A percentile compares a stretch with the other conserved stretches of the same genome.
Conservation (phyloP, 169 alveolate genomes). For the Condylostoma magnum region DNA sequence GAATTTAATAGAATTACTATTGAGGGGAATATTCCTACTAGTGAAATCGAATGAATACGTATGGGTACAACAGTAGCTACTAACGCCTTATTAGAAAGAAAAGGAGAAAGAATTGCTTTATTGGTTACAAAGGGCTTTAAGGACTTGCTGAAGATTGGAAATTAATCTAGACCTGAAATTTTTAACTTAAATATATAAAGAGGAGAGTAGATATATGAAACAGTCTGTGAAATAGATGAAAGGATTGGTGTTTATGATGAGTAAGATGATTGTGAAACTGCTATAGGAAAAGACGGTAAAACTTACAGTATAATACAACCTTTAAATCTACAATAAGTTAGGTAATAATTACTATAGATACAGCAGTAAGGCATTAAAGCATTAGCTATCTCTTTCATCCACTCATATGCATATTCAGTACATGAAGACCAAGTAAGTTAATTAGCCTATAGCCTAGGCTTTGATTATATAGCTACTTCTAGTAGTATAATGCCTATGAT, state of each 20-base stretch:
- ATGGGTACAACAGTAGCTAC: slow-evolving; percentile 89
- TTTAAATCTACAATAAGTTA: slow-evolving; percentile 38
- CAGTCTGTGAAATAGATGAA: slow-evolving; percentile 74
- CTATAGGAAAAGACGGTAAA: slow-evolving; percentile 40
- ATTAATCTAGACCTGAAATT: slow-evolving; percentile 76
- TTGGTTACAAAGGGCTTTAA: slow-evolving; percentile 76
- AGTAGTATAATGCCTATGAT: slow-evolving; percentile 58
- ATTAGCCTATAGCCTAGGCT: slow-evolving; percentile 62
- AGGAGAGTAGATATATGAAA: slow-evolving; percentile 51
- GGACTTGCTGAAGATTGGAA: slow-evolving; percentile 75
- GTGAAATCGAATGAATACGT: slow-evolving; percentile 53
- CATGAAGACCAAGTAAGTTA: slow-evolving; percentile 60
- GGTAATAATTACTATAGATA: slow-evolving; percentile 30
- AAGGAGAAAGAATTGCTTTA: slow-evolving; percentile 70
- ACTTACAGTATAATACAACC: slow-evolving; percentile 36
- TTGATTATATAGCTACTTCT: slow-evolving; percentile 61
- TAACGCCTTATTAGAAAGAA: slow-evolving; percentile 83
- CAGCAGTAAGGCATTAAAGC: slow-evolving; percentile 47
- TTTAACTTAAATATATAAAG: slow-evolving; percentile 66
- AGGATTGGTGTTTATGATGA: slow-evolving; percentile 57
- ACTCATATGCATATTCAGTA: slow-evolving; percentile 51
- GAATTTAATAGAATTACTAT: background rate
- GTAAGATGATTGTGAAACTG: slow-evolving; percentile 11
- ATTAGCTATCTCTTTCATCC: slow-evolving; percentile 71
- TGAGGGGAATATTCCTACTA: background rate